A percentile compares a stretch with the other conserved stretches of the same genome.
Evolutionary conservation across 768 basidiomycete species (phyloP).

Genomic region (Astraeus odoratus): DNA sequence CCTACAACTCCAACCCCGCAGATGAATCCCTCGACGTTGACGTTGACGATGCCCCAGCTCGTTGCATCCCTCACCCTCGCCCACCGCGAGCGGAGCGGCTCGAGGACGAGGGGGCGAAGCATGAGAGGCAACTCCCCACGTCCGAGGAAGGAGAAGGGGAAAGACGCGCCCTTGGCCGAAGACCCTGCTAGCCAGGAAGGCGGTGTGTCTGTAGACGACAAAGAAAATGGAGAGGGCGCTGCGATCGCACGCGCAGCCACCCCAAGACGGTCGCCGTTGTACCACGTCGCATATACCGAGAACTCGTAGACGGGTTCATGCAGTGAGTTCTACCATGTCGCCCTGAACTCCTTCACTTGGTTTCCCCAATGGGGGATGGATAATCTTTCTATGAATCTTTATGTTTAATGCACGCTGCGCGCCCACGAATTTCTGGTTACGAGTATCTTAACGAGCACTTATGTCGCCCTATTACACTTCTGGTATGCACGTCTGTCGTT

Average conservation of each 20-base stretch:
- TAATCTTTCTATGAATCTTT: background rate
- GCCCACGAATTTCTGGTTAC: no score
- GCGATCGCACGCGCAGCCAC: background rate
- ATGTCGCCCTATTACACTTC: no score
- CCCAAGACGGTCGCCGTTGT: slow-evolving; percentile 10
- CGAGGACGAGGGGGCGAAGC: background rate
- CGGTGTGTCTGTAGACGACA: background rate
- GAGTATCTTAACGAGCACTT: no score
- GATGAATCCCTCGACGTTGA: slow-evolving; percentile 10
- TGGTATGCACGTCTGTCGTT: no score
- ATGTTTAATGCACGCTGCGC: background rate
- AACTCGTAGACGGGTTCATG: slow-evolving; percentile 19
- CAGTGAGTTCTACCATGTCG: background rate
- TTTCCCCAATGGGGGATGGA: no score
- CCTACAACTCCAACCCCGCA: slow-evolving; percentile 5
- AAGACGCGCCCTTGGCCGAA: background rate
- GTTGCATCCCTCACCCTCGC: slow-evolving; percentile 25
- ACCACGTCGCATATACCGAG: slow-evolving; percentile 24
- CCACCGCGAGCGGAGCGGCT: slow-evolving; percentile 17
- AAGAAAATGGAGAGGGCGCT: background rate
- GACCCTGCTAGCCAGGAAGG: background rate
- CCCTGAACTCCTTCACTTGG: no score
- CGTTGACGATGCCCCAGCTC: slow-evolving; percentile 26
- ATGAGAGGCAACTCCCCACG: background rate
- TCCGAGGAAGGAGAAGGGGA: background rate